Conservation (phyloP, 2,329 filamentous ascomycete species). For the Ascosphaera aggregata region DNA sequence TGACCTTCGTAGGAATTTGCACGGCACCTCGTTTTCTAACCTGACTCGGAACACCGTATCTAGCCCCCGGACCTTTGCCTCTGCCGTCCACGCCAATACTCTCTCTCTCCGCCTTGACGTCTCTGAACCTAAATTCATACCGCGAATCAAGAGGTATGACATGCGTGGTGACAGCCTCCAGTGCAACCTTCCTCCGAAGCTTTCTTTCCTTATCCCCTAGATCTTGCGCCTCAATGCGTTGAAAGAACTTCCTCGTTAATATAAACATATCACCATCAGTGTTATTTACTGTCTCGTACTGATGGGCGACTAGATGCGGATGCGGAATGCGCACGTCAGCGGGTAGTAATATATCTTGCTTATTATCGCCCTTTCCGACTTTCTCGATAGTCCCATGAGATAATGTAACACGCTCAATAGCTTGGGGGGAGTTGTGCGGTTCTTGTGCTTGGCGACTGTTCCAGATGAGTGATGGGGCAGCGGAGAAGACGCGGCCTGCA, state of each 20-base stretch:
- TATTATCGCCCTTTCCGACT: conserved; percentile 19
- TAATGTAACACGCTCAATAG: conserved; percentile 11
- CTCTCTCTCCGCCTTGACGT: conserved; percentile 29
- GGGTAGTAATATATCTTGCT: conserved; percentile 30
- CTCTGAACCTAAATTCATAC: conserved; percentile 37
- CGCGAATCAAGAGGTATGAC: conserved; percentile 24
- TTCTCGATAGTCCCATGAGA: conserved; percentile 16
- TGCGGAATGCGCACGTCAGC: conserved; percentile 41
- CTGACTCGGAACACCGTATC: conserved; percentile 38
- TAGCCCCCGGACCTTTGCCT: conserved; percentile 29
- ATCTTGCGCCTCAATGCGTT: conserved; percentile 20
- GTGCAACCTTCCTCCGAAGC: conserved; percentile 16
- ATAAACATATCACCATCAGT: conserved; percentile 12
- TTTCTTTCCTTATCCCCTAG: conserved; percentile 18
- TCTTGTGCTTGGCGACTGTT: conserved; percentile 8
- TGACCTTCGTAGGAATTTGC: conserved; percentile 39
- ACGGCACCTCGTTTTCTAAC: conserved; percentile 38
- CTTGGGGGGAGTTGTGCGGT: conserved; percentile 13
- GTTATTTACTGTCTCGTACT: conserved; percentile 20
- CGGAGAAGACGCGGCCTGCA: conserved; percentile 36
- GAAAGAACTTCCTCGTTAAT: conserved; percentile 17
- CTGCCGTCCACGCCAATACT: conserved; percentile 31
- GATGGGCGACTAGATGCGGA: conserved; percentile 30
- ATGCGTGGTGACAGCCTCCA: conserved; percentile 21
- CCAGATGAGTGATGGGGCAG: conserved; percentile 15